Conservation (phyloP, 139 green algal species). For the Nannochloris sp. region DNA sequence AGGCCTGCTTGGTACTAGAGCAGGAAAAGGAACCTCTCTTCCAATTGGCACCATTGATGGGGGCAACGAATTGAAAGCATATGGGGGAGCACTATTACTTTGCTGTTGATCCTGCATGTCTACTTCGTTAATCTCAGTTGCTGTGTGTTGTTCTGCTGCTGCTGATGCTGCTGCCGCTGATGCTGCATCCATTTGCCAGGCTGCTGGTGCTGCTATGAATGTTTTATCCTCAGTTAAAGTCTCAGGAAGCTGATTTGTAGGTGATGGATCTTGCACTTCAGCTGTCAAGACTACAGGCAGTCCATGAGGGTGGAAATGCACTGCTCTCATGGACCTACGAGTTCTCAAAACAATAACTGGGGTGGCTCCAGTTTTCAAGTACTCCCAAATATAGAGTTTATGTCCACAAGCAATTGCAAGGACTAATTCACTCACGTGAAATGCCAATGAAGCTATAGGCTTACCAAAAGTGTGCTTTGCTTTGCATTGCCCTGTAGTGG, state of each 20-base stretch:
- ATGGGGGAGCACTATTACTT: too few relatives aligned
- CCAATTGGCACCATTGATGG: constrained; percentile 46
- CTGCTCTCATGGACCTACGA: constrained; percentile 68
- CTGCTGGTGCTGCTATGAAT: not conserved
- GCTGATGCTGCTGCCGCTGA: too few relatives aligned
- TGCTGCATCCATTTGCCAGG: too few relatives aligned
- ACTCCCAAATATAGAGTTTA: constrained; percentile 62
- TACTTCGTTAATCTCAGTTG: too few relatives aligned
- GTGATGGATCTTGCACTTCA: constrained; percentile 58
- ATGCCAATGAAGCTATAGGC: constrained; percentile 82
- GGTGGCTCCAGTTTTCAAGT: constrained; percentile 13
- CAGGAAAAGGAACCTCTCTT: constrained; percentile 52
- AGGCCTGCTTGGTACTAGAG: not conserved
- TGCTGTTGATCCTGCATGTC: too few relatives aligned
- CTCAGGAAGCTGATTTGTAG: constrained; percentile 13
- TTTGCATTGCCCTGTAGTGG: constrained; percentile 54
- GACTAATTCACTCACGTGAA: constrained; percentile 52
- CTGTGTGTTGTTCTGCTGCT: too few relatives aligned
- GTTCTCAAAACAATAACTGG: constrained; percentile 56
- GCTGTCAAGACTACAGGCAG: constrained; percentile 72
- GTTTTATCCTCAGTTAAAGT: constrained; percentile 17
- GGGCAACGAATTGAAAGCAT: too few relatives aligned
- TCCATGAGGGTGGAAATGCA: constrained; percentile 84
- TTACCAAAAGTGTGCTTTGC: constrained; percentile 62
- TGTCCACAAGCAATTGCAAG: constrained; percentile 81